Conservation (phyloP, 2,329 filamentous ascomycete species). For the Scedosporium aurantiacum region DNA sequence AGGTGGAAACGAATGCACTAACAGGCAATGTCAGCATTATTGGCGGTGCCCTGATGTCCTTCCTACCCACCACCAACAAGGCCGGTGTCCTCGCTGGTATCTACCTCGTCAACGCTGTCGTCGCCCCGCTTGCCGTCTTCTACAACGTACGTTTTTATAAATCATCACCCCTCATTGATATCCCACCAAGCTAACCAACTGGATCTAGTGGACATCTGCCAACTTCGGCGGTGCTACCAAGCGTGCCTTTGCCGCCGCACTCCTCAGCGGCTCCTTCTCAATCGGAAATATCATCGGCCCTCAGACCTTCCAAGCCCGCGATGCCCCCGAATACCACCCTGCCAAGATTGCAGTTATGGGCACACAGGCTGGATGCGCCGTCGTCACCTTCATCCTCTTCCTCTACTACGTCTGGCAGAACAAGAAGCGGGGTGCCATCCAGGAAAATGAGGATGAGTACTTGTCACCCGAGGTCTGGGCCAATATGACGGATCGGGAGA, state of each 20-base stretch:
- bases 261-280: constrained; percentile 31
- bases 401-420: constrained; percentile 40
- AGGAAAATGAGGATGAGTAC: constrained; percentile 27
- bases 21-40: constrained; percentile 22
- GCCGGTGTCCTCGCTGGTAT: constrained; percentile 36
- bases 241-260: constrained; percentile 30
- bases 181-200: not conserved
- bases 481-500: constrained; percentile 45
- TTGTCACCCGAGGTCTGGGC: constrained; percentile 32
- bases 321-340: constrained; percentile 22
- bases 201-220: constrained; percentile 20
- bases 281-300: constrained; percentile 28
- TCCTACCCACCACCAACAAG: constrained; percentile 32
- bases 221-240: constrained; percentile 27
- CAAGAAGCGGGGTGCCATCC: constrained; percentile 22
- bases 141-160: constrained; percentile 25
- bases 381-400: constrained; percentile 32
- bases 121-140: constrained; percentile 32
- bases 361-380: constrained; percentile 32
- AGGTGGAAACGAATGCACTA: not conserved
- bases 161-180: not conserved
- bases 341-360: constrained; percentile 28
- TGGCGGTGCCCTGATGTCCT: constrained; percentile 42
- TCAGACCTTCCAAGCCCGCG: constrained; percentile 24
- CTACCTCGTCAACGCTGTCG: constrained; percentile 39